Evolutionary conservation across 495 filamentous ascomycete species (phyloP), one percentile per base, ranked within the genome.

Genomic region (Daldinia childiae): DNA sequence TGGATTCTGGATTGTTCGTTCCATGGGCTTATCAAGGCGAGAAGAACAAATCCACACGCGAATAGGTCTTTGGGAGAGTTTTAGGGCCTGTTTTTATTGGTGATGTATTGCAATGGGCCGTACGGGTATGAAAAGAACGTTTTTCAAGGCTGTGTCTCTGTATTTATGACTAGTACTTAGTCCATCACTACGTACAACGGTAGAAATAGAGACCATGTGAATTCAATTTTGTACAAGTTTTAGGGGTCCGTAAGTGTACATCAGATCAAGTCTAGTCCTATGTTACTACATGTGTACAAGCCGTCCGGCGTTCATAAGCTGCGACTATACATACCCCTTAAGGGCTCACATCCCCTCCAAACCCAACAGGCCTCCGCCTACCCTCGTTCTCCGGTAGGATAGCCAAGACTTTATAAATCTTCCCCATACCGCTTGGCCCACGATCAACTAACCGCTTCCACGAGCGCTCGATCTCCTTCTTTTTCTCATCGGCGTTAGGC

Each of bases 341-440:
- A 38, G 50, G 55, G 51, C 38, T 50, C 32, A 96, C 85, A 76
- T 88, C 86, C 15, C 95, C 95, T 0, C 95, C 95, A 85, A 99
- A 98, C 24, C 95, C 95, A 70, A 98, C 92, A 8, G 95, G 95
- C 39, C 90, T 84, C 69, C 90, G 84, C 76, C 79, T 81, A 3
- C 92, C 93, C 19, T 83, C 87, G 70, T 89, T 90, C 79, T 93
- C 91, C 0, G 95, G 95, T 73, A 98, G 80, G 69, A 99, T 92
- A 30, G 94, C 90, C 87, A 99, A 85, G 8, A 88, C 93, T 83
- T 98, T 97, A 75, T 99, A 99, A 52, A 98, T 79, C 82, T 89
- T 91, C 2, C 95, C 95, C 95, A 98, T 99, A 0, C 92, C 94
- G 52, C 86, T 87, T 12, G 87, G 89, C 0, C 90, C 87, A 38